phyloP scores from a whole-genome alignment of 768 basidiomycete genomes.

The Kwoniella heveanensis region DNA sequence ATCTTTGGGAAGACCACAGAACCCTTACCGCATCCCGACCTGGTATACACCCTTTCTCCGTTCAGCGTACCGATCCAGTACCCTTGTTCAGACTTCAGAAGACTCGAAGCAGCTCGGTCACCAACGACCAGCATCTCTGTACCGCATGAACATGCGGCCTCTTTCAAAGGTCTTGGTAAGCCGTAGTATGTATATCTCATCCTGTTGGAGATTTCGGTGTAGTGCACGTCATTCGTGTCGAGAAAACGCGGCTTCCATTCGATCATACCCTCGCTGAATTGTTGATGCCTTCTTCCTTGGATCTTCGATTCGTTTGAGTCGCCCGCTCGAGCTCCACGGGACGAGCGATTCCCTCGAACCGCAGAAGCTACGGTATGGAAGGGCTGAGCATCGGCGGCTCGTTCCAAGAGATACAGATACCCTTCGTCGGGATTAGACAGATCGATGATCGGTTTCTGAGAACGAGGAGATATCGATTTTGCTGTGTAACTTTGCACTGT shows the following conservation, averaged over 20 bases:
- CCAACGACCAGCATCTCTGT: neutral
- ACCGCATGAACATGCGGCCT: neutral
- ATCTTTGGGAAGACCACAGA: neutral
- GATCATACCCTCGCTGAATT: neutral
- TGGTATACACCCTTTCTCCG: neutral
- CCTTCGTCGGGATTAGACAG: neutral
- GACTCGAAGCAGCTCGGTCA: neutral
- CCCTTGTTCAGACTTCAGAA: neutral
- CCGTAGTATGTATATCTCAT: neutral
- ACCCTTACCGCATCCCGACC: neutral
- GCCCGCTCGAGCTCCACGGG: neutral
- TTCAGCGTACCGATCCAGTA: neutral
- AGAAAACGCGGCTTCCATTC: neutral
- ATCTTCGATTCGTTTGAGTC: no score
- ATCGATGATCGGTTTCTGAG: neutral
- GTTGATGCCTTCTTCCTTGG: no score
- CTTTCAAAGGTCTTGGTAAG: neutral
- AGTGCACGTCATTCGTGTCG: neutral
- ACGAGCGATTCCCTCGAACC: neutral
- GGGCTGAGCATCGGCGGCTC: neutral
- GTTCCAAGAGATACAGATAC: neutral
- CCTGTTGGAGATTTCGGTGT: neutral
- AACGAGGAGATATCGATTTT: no score
- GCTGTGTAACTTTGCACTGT: neutral
- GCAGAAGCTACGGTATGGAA: neutral